A percentile compares a stretch with the other conserved stretches of the same genome.
phyloP scores from a whole-genome alignment of 129 eudicot genomes.

The Chrysanthemum seticuspe region DNA sequence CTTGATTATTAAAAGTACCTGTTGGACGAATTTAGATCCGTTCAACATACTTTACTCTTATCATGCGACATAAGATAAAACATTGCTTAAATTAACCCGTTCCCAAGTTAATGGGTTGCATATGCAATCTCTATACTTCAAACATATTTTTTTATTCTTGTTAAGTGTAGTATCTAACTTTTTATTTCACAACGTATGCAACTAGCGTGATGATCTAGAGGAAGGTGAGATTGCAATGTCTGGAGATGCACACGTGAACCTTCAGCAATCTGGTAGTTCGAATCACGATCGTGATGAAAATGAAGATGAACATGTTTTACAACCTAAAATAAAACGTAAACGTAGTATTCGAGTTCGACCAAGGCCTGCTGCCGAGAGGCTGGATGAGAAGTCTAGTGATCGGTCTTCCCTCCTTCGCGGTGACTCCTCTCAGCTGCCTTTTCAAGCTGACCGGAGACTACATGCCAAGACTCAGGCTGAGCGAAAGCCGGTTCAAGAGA shows the following conservation, averaged over 20 bases:
- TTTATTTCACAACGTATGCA: background rate
- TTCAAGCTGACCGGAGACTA: constrained; percentile 48
- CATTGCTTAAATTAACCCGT: too few relatives aligned
- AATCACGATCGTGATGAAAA: constrained; percentile 87
- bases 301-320: constrained; percentile 94
- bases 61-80: too few relatives aligned
- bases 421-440: constrained; percentile 56
- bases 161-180: constrained; percentile 12
- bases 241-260: constrained; percentile 77
- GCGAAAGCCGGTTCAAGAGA: constrained; percentile 30
- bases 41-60: too few relatives aligned
- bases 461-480: constrained; percentile 47
- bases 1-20: too few relatives aligned
- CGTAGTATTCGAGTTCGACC: constrained; percentile 88
- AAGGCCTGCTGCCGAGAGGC: constrained; percentile 44
- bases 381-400: constrained; percentile 45
- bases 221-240: constrained; percentile 92
- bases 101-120: too few relatives aligned
- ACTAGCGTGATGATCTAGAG: constrained; percentile 80
- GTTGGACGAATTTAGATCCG: too few relatives aligned
- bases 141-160: too few relatives aligned
- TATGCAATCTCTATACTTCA: too few relatives aligned
- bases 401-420: constrained; percentile 40
- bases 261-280: constrained; percentile 92
- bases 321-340: constrained; percentile 87